Conservation (phyloP, 2,329 filamentous ascomycete genomes). For the Triangularia setosa region DNA sequence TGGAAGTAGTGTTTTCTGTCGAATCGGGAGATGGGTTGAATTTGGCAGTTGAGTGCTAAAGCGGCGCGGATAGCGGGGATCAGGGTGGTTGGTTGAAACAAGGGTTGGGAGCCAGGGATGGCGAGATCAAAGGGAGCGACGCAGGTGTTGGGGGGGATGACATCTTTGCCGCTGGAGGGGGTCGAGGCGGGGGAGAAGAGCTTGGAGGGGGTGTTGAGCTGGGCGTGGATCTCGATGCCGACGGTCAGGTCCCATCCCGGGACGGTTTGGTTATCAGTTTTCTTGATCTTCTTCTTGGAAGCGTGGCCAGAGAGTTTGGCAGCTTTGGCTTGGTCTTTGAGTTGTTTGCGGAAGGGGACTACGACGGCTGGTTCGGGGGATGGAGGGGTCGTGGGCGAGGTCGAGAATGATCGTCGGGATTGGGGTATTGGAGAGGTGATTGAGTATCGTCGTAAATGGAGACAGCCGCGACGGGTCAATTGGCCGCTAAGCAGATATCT, state of each 20-base stretch:
- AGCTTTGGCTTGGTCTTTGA: conserved; percentile 63
- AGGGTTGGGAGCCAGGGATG: conserved; percentile 82
- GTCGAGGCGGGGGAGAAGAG: conserved; percentile 76
- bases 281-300: conserved; percentile 42
- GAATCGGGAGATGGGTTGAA: conserved; percentile 76
- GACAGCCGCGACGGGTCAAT: conserved; percentile 41
- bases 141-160: conserved; percentile 67
- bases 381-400: conserved; percentile 6
- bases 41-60: conserved; percentile 72
- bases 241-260: conserved; percentile 88
- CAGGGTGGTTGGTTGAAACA: conserved; percentile 77
- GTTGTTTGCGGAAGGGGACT: conserved; percentile 63
- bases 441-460: conserved; percentile 21
- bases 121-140: conserved; percentile 86
- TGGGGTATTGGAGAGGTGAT: neutral
- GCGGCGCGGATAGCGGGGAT: conserved; percentile 89
- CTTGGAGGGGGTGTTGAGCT: conserved; percentile 84
- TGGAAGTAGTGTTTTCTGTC: conserved; percentile 99
- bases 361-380: conserved; percentile 18
- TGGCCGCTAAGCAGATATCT: conserved; percentile 48
- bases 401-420: neutral
- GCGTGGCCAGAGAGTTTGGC: conserved; percentile 35
- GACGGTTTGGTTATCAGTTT: conserved; percentile 48
- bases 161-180: conserved; percentile 41
- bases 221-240: conserved; percentile 95